Evolutionary conservation across 2,329 filamentous ascomycete genomes (phyloP).

Genomic region (Neonectria magnoliae): DNA sequence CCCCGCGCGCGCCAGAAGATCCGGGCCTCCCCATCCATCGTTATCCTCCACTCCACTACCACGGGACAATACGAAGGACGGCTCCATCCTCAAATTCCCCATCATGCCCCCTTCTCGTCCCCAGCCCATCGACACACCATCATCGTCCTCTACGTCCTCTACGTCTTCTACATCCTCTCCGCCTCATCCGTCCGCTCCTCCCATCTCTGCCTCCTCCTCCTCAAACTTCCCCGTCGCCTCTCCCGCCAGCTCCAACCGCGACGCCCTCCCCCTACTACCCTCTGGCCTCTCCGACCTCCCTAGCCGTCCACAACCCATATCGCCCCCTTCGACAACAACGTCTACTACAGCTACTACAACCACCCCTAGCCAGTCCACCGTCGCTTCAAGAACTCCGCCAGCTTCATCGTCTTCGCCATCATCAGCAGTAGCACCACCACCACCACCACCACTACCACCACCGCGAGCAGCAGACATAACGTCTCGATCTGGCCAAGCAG

Average conservation of each 20-base stretch:
- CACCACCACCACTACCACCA: background rate
- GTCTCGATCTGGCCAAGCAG: constrained; percentile 25
- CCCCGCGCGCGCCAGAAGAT: background rate
- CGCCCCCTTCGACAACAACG: constrained; percentile 4
- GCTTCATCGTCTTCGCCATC: constrained; percentile 16
- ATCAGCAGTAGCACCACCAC: constrained; percentile 4
- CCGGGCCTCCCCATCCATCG: background rate
- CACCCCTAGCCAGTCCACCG: constrained; percentile 13
- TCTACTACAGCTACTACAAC: background rate
- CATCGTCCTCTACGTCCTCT: constrained; percentile 5
- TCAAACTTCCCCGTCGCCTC: constrained; percentile 13
- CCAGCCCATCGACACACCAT: constrained; percentile 15
- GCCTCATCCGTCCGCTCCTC: constrained; percentile 24
- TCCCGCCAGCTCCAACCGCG: background rate
- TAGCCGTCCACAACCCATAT: constrained; percentile 11
- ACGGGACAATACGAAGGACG: constrained; percentile 15
- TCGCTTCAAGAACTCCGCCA: constrained; percentile 15
- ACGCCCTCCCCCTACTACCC: constrained; percentile 15
- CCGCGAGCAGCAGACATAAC: constrained; percentile 8
- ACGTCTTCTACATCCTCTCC: constrained; percentile 24
- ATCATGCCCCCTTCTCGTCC: constrained; percentile 32
- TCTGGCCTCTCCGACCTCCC: constrained; percentile 20
- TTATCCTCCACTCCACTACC: background rate
- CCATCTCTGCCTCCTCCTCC: constrained; percentile 22
- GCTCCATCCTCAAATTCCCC: constrained; percentile 14